Conservation (phyloP, 1,284 basidiomycete species). For the Pseudozyma sp. region DNA sequence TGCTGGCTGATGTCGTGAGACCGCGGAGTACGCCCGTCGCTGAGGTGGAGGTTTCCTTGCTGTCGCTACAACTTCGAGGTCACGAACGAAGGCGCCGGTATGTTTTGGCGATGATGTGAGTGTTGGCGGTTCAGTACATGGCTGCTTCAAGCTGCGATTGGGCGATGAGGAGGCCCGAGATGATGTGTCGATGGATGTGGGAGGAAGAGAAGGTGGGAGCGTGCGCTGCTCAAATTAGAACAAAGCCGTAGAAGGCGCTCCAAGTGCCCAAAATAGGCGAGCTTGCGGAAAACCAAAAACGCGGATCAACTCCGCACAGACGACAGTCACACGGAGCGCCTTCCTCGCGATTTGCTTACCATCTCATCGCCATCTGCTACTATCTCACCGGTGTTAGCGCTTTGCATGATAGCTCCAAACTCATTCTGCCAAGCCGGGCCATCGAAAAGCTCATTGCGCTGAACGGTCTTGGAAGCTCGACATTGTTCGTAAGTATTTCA, state of each 20-base stretch:
- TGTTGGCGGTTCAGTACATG: conserved; percentile 21
- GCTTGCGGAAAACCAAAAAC: no score
- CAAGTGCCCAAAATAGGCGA: conserved; percentile 7
- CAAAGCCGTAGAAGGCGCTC: conserved; percentile 7
- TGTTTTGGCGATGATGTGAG: not conserved
- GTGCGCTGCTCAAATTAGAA: not conserved
- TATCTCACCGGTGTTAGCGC: not conserved
- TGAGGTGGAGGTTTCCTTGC: conserved; percentile 15
- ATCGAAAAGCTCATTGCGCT: no score
- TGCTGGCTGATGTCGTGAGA: not conserved
- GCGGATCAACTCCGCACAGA: no score
- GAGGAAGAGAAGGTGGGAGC: conserved; percentile 7
- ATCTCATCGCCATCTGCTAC: not conserved
- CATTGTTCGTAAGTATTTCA: no score
- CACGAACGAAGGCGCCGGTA: not conserved
- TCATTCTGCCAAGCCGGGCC: not conserved
- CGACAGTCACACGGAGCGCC: no score
- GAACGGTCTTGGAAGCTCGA: no score
- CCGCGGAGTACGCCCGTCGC: conserved; percentile 18
- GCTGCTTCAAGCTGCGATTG: not conserved
- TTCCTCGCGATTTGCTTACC: no score
- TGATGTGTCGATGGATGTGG: conserved; percentile 7
- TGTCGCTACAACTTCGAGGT: not conserved
- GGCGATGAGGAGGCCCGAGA: not conserved
- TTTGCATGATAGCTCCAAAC: not conserved